Conservation (phyloP, 768 basidiomycete species). For the Pleurotus platypus region DNA sequence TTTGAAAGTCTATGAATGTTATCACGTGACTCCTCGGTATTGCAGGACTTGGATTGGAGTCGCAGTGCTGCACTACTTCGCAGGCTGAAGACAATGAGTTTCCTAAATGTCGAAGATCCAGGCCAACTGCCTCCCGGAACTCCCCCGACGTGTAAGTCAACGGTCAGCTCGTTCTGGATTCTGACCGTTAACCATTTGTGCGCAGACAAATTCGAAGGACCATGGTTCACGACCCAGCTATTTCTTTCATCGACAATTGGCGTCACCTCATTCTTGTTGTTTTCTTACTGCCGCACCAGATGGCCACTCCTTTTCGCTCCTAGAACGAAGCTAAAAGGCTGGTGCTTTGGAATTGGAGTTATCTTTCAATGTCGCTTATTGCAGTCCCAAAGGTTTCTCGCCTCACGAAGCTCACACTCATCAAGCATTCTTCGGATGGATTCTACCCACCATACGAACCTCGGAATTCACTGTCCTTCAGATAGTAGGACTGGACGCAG, state of each 20-base stretch:
- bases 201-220: constrained; percentile 80
- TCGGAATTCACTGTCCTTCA: constrained; percentile 93
- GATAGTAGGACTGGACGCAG: constrained; percentile 95
- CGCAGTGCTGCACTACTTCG: too few species aligned
- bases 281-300: constrained; percentile 83
- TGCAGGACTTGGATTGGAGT: too few species aligned
- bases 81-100: too few species aligned
- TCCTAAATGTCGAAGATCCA: constrained; percentile 22
- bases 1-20: too few species aligned
- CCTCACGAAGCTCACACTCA: constrained; percentile 90
- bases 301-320: constrained; percentile 93
- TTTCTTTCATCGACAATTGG: constrained; percentile 77
- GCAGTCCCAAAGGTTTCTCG: constrained; percentile 65
- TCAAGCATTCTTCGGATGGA: constrained; percentile 92
- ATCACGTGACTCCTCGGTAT: too few species aligned
- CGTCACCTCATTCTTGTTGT: constrained; percentile 74
- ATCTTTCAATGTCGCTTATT: constrained; percentile 9
- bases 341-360: constrained; percentile 13
- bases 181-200: constrained; percentile 7
- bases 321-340: constrained; percentile 91
- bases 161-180: neutral
- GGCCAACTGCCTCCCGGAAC: constrained; percentile 55
- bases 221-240: constrained; percentile 94
- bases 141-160: constrained; percentile 56
- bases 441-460: constrained; percentile 84